Evolutionary conservation across 257 asterid genomes (phyloP), one percentile per base, ranked within the genome.

Genomic region (Jacaranda copaia): DNA sequence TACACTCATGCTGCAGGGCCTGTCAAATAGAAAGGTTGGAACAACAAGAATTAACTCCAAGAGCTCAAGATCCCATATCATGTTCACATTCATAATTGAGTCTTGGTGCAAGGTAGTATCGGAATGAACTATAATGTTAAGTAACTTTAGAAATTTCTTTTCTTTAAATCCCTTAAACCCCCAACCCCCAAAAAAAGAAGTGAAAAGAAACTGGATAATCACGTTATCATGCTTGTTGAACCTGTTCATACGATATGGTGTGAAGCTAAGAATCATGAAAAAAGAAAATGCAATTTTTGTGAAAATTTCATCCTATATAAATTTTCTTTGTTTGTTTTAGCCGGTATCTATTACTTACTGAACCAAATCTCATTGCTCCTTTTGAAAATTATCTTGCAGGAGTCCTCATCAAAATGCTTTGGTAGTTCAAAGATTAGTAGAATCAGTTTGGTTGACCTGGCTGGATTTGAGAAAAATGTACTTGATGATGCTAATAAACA

Each of bases 21-120:
- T 96, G 80, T 87, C 99, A 51, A 90, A 91, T 80, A 88, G 93
- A 84, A 96, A 91, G 81, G 82, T 85, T 79, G 99, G 99, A 84
- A 84, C 96, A 81, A 93, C 98, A 63, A 88, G 92, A 70, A 76
- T 90, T 18, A 96, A 96, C 77, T 93, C 98, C 68, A 96, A 91
- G 90, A 96, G 98, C 86, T 96, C 99, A 82, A 95, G 98, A 82
- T 95, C 99, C 73, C 98, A 93, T 81, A 80, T 93, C 73, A 88
- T 95, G 77, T 88, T 91, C 81, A 90, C 99, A 16, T 91, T 94
- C 87, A 79, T 93, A 79, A 86, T 96, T 55, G 98, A 96, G 80
- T 96, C 98, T 80, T 96, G 98, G 98, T 87, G 95, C 88, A 96
- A 93, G 98, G 99, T 96, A 91, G 38, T 40, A 14, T 62, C 60